Evolutionary conservation across 768 basidiomycete species (phyloP).

Genomic region (Mycena sanguinolenta): DNA sequence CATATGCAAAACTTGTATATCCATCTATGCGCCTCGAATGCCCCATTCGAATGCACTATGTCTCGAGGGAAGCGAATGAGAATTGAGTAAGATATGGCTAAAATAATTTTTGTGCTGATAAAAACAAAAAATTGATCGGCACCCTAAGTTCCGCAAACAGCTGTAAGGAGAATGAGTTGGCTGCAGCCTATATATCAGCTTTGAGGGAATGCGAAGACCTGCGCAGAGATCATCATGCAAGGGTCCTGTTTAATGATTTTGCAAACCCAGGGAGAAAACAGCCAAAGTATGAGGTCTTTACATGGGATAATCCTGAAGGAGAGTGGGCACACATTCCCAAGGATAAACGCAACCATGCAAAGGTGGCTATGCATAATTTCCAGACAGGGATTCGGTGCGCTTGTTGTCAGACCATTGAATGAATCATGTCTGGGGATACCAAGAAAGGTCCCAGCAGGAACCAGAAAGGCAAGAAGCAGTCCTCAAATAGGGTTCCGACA

Average conservation of each 20-base stretch:
- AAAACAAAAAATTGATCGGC: too few relatives aligned
- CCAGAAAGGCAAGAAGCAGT: neutral
- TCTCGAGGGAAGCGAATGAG: too few relatives aligned
- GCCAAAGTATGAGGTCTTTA: neutral
- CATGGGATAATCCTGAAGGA: neutral
- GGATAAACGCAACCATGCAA: neutral
- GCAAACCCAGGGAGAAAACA: neutral
- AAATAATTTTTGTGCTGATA: too few relatives aligned
- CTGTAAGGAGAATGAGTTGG: neutral
- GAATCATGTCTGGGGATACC: neutral
- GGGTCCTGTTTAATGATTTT: neutral
- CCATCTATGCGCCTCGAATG: too few relatives aligned
- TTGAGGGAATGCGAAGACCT: neutral
- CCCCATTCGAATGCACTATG: too few relatives aligned
- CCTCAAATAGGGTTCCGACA: neutral
- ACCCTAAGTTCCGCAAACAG: too few relatives aligned
- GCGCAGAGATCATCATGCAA: neutral
- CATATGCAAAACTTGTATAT: too few relatives aligned
- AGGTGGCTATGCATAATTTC: neutral
- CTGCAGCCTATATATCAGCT: neutral
- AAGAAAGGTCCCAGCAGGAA: neutral
- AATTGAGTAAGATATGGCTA: too few relatives aligned
- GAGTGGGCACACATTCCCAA: too few relatives aligned
- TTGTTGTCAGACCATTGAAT: neutral
- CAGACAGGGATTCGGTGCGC: neutral